These are phyloP conservation scores for Paramyrothecium sp. DNA, from an alignment of 2,329 filamentous ascomycete species.

Conservation along the genomic window DNA sequence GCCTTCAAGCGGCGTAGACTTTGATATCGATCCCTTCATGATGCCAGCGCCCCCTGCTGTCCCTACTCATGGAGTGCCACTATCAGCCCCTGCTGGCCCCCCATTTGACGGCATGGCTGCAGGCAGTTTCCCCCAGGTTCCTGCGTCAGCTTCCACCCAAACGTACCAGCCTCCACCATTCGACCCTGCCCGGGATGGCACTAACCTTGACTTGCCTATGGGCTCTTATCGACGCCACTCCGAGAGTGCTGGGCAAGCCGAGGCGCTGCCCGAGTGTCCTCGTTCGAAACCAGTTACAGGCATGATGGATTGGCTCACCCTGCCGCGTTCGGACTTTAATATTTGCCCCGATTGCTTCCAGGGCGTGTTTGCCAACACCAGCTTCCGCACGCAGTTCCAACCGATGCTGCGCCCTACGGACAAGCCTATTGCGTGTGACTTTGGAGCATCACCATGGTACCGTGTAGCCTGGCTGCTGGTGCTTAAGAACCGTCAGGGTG, in stretches of 20 bases:
- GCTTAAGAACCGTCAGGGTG: slow-evolving; percentile 64
- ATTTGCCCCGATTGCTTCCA: slow-evolving; percentile 82
- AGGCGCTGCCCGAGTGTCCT: slow-evolving; percentile 65
- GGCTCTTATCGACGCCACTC: slow-evolving; percentile 53
- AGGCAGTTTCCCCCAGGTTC: background rate
- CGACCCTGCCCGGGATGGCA: slow-evolving; percentile 34
- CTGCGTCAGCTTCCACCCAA: slow-evolving; percentile 15
- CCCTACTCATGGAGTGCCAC: slow-evolving; percentile 22
- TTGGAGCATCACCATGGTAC: slow-evolving; percentile 76
- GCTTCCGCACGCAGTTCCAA: slow-evolving; percentile 65
- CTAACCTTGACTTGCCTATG: slow-evolving; percentile 35
- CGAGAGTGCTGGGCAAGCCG: slow-evolving; percentile 32
- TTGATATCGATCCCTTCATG: slow-evolving; percentile 12
- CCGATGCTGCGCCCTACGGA: slow-evolving; percentile 56
- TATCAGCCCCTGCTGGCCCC: slow-evolving; percentile 17
- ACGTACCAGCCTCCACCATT: slow-evolving; percentile 47
- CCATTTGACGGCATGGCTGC: background rate
- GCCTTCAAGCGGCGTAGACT: slow-evolving; percentile 19
- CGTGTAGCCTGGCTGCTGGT: slow-evolving; percentile 82
- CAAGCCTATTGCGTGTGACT: slow-evolving; percentile 68
- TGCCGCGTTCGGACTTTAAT: slow-evolving; percentile 70
- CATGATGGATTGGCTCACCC: slow-evolving; percentile 76
- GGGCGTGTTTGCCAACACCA: slow-evolving; percentile 64
- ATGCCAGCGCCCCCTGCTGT: slow-evolving; percentile 15
- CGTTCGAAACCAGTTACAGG: slow-evolving; percentile 61